Percentiles rank a stretch among this genome's conserved stretches.
Evolutionary conservation across 2,329 filamentous ascomycete genomes (phyloP).

Genomic region (Beauveria australis): DNA sequence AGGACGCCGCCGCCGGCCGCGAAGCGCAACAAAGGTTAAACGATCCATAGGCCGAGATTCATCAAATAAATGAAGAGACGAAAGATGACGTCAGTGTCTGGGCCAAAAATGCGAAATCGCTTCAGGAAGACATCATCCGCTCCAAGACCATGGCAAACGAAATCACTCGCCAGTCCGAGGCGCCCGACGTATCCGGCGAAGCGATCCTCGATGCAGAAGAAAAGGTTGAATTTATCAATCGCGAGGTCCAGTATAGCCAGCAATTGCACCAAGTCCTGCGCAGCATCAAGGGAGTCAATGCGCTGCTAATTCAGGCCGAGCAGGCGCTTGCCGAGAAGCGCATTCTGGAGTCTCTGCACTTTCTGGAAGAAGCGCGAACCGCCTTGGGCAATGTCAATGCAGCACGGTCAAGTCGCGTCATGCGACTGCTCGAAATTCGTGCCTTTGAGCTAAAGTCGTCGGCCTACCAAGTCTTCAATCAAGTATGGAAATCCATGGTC

Average conservation of each 20-base stretch:
- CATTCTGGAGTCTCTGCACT: conserved; percentile 47
- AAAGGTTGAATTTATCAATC: conserved; percentile 47
- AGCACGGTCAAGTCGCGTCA: conserved; percentile 52
- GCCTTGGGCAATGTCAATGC: conserved; percentile 52
- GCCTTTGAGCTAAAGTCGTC: conserved; percentile 57
- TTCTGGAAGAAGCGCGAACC: conserved; percentile 51
- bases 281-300: conserved; percentile 48
- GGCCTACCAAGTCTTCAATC: conserved; percentile 57
- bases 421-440: conserved; percentile 57
- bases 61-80: conserved; percentile 65
- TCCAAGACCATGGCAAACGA: conserved; percentile 73
- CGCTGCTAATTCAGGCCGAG: conserved; percentile 55
- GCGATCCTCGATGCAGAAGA: conserved; percentile 44
- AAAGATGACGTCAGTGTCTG: conserved; percentile 76
- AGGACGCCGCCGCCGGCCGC: conserved; percentile 11
- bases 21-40: background rate
- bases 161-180: conserved; percentile 71
- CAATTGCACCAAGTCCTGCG: conserved; percentile 45
- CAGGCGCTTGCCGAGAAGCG: conserved; percentile 43
- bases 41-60: conserved; percentile 50
- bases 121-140: conserved; percentile 77
- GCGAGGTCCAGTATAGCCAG: conserved; percentile 50
- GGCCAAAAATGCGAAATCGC: conserved; percentile 74
- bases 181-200: conserved; percentile 45
- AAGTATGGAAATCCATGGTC: conserved; percentile 64